Percentiles rank a stretch among this genome's conserved stretches.
Conservation (phyloP, 164 flowering plant species). For the Tetrastigma voinierianum region DNA sequence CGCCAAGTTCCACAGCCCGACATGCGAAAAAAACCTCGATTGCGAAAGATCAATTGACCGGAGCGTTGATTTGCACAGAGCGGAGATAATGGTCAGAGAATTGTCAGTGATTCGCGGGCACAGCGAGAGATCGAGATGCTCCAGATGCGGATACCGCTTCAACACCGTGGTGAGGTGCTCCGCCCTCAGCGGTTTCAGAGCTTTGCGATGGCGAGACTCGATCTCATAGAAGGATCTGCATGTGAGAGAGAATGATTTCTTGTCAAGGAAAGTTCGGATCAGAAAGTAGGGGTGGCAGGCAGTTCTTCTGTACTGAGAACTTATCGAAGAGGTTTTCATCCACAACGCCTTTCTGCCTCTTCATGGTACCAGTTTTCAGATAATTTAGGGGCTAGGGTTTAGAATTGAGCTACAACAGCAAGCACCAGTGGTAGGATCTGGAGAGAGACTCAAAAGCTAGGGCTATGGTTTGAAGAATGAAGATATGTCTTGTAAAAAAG, state of each 20-base stretch:
- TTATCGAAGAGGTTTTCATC: constrained; percentile 40
- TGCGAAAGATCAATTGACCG: constrained; percentile 61
- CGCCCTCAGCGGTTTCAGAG: constrained; percentile 46
- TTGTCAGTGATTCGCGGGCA: constrained; percentile 64
- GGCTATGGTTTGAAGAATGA: neutral
- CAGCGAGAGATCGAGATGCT: constrained; percentile 58
- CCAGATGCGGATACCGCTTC: constrained; percentile 46
- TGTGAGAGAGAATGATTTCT: constrained; percentile 49
- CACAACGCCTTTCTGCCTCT: constrained; percentile 24
- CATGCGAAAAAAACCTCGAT: constrained; percentile 48
- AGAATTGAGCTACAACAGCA: neutral
- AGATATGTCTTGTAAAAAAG: too few species aligned
- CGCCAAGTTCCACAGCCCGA: constrained; percentile 53
- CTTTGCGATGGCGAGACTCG: constrained; percentile 50
- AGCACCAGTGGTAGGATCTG: neutral
- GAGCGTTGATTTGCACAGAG: constrained; percentile 24
- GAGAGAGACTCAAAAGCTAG: neutral
- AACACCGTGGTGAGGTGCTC: constrained; percentile 41
- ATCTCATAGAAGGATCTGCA: constrained; percentile 40
- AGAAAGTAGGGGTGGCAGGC: constrained; percentile 49
- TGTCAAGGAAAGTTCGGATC: constrained; percentile 33
- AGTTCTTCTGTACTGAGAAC: constrained; percentile 60
- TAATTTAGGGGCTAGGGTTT: neutral
- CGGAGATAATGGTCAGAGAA: constrained; percentile 41
- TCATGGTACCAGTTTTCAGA: constrained; percentile 16